These are phyloP conservation scores for Hypomontagnella submonticulosa DNA, from an alignment of 495 filamentous ascomycete species.

Conservation along the genomic window DNA sequence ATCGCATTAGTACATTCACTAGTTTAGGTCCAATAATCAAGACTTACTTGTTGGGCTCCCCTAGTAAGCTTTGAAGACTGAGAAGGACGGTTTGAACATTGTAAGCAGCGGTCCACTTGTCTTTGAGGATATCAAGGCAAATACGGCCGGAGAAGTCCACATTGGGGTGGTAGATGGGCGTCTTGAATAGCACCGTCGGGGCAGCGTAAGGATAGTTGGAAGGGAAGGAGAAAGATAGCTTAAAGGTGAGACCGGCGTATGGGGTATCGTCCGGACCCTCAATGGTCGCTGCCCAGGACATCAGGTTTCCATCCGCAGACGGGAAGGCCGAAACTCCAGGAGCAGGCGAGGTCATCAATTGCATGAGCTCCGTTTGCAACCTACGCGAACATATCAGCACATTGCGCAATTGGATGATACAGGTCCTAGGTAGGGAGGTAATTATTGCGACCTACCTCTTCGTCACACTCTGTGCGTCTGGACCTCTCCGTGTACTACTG, in stretches of 20 bases:
- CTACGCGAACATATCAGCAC: constrained; percentile 59
- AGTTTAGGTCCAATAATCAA: background rate
- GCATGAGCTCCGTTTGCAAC: constrained; percentile 96
- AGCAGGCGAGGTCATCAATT: constrained; percentile 93
- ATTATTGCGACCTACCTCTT: constrained; percentile 69
- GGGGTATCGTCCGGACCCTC: constrained; percentile 90
- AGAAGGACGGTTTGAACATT: constrained; percentile 93
- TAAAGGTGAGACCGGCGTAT: constrained; percentile 89
- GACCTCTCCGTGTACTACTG: constrained; percentile 62
- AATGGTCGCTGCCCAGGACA: constrained; percentile 93
- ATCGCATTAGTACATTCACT: constrained; percentile 15
- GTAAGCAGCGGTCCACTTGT: constrained; percentile 96
- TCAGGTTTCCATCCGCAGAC: constrained; percentile 86
- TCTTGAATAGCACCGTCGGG: constrained; percentile 93
- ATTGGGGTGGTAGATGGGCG: constrained; percentile 93
- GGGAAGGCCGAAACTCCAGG: constrained; percentile 97
- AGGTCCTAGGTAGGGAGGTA: background rate
- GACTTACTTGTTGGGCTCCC: constrained; percentile 97
- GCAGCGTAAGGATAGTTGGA: constrained; percentile 92
- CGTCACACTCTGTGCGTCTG: constrained; percentile 78
- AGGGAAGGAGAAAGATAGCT: constrained; percentile 92
- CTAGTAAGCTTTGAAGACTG: constrained; percentile 93
- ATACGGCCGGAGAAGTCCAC: constrained; percentile 93
- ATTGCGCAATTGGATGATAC: background rate
- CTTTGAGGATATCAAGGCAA: constrained; percentile 96